phyloP scores from a whole-genome alignment of 2,329 filamentous ascomycete species.

The Fulvia fulva region DNA sequence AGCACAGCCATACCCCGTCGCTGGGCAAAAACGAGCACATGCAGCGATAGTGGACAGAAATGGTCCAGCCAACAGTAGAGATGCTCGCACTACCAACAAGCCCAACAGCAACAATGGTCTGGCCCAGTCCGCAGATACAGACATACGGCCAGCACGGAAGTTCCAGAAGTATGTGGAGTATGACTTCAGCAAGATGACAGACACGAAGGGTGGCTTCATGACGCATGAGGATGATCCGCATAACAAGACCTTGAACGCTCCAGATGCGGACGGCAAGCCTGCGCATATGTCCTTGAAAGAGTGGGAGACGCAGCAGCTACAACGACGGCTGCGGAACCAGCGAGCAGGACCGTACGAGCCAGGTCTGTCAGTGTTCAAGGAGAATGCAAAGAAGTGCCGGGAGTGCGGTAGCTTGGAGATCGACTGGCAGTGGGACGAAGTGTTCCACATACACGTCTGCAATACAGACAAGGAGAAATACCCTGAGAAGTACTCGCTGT shows the following conservation, averaged over 20 bases:
- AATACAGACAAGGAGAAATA: conserved; percentile 79
- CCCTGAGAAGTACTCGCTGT: conserved; percentile 87
- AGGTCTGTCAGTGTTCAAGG: conserved; percentile 69
- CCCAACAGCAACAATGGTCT: conserved; percentile 34
- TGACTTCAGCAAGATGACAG: conserved; percentile 96
- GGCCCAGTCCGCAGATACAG: conserved; percentile 42
- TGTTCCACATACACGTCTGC: conserved; percentile 74
- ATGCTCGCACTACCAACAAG: conserved; percentile 50
- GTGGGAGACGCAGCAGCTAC: conserved; percentile 80
- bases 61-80: conserved; percentile 60
- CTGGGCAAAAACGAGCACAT: conserved; percentile 69
- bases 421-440: conserved; percentile 90
- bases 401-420: conserved; percentile 85
- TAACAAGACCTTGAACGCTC: conserved; percentile 69
- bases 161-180: conserved; percentile 96
- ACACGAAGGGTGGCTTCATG: conserved; percentile 94
- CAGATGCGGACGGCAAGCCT: conserved; percentile 62
- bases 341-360: conserved; percentile 85
- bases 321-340: conserved; percentile 66
- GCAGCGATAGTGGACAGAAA: conserved; percentile 52
- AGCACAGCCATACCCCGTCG: conserved; percentile 31
- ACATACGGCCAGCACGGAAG: conserved; percentile 73
- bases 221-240: conserved; percentile 87
- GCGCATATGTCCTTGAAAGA: conserved; percentile 84
- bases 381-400: conserved; percentile 64